A percentile compares a stretch with the other conserved stretches of the same genome.
phyloP scores from a whole-genome alignment of 306 rosid genomes.

The Lathyrus aphaca region DNA sequence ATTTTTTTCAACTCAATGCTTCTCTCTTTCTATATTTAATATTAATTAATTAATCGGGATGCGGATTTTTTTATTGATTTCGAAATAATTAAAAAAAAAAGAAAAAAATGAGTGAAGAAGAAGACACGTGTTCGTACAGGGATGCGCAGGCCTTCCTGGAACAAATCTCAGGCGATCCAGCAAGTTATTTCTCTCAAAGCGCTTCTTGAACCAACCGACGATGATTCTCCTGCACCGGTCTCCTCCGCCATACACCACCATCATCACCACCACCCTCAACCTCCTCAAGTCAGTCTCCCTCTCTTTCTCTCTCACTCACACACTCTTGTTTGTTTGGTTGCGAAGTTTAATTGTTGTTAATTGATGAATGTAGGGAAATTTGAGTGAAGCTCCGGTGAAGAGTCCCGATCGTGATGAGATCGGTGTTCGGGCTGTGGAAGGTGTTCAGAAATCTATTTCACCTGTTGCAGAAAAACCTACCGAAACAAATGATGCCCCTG shows the following conservation, averaged over 20 bases:
- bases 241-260: constrained; percentile 30
- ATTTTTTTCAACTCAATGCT: constrained; percentile 24
- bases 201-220: constrained; percentile 75
- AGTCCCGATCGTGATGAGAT: constrained; percentile 54
- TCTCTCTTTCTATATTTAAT: neutral
- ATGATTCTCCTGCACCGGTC: constrained; percentile 58
- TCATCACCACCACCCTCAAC: constrained; percentile 11
- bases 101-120: constrained; percentile 15
- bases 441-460: constrained; percentile 52
- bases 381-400: constrained; percentile 48
- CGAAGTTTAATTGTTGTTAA: neutral
- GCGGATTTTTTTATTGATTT: constrained; percentile 1
- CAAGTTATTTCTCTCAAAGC: constrained; percentile 98
- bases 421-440: constrained; percentile 44
- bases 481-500: constrained; percentile 58
- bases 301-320: neutral
- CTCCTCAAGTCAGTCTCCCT: constrained; percentile 24
- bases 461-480: constrained; percentile 52
- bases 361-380: constrained; percentile 44
- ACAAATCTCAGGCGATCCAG: constrained; percentile 99
- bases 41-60: constrained; percentile 28
- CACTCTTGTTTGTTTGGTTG: constrained; percentile 14
- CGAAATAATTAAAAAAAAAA: neutral
- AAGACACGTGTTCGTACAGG: constrained; percentile 91
- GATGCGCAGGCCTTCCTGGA: constrained; percentile 99